Conservation (phyloP, 129 eudicot genomes). For the Arctium minus region DNA sequence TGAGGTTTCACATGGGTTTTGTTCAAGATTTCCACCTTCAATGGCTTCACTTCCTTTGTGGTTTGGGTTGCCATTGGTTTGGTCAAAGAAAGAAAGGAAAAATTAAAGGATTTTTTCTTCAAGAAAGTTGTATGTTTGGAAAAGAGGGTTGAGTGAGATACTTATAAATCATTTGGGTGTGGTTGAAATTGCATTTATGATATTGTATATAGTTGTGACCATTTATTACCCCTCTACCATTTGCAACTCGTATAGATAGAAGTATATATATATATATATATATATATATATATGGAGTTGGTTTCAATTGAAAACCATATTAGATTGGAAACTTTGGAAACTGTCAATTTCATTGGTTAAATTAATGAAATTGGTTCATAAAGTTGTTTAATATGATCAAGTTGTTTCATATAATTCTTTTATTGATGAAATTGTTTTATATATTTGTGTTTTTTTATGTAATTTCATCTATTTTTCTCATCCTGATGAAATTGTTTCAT, state of each 20-base stretch:
- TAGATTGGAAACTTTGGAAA: too few relatives aligned
- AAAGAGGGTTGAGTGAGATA: constrained; percentile 25
- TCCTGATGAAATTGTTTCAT: too few relatives aligned
- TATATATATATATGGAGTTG: too few relatives aligned
- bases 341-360: too few relatives aligned
- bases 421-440: too few relatives aligned
- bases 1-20: constrained; percentile 64
- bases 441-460: too few relatives aligned
- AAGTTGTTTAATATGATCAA: too few relatives aligned
- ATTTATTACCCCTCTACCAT: constrained; percentile 33
- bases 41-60: constrained; percentile 22
- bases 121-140: constrained; percentile 22
- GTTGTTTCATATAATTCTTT: too few relatives aligned
- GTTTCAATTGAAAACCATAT: too few relatives aligned
- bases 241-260: constrained; percentile 31
- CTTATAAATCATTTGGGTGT: constrained; percentile 30
- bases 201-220: constrained; percentile 36
- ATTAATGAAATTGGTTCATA: too few relatives aligned
- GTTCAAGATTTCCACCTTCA: constrained; percentile 50
- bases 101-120: neutral
- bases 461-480: too few relatives aligned
- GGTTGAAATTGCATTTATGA: constrained; percentile 53
- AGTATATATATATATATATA: neutral
- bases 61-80: constrained; percentile 39
- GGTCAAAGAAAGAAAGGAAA: neutral